These are phyloP conservation scores for Lipomyces chichibuensis DNA, from an alignment of 805 yeast genomes.

Conservation along the genomic window DNA sequence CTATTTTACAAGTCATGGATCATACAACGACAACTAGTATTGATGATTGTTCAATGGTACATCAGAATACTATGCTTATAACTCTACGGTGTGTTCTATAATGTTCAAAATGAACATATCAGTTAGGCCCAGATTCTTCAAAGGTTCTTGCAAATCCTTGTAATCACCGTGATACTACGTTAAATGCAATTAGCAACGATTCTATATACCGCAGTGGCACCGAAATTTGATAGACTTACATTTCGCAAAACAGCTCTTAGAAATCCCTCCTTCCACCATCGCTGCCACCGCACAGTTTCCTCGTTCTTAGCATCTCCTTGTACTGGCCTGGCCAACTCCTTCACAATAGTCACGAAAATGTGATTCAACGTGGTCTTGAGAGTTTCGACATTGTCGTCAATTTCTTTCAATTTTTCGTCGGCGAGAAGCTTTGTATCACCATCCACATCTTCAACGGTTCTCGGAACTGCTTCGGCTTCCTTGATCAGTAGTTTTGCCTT, in stretches of 20 bases:
- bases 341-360: slow-evolving; percentile 27
- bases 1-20: neutral
- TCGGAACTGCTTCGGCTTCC: slow-evolving; percentile 37
- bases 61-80: slow-evolving; percentile 6
- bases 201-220: neutral
- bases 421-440: slow-evolving; percentile 29
- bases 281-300: slow-evolving; percentile 28
- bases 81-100: slow-evolving; percentile 29
- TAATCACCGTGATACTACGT: slow-evolving; percentile 25
- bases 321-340: slow-evolving; percentile 25
- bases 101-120: slow-evolving; percentile 24
- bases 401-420: slow-evolving; percentile 6
- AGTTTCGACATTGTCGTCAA: slow-evolving; percentile 2
- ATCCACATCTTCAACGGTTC: slow-evolving; percentile 49
- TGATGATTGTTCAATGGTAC: neutral
- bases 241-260: slow-evolving; percentile 29
- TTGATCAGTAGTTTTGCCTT: slow-evolving; percentile 24
- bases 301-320: slow-evolving; percentile 15
- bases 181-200: neutral
- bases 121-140: slow-evolving; percentile 30
- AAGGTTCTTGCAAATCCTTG: slow-evolving; percentile 22
- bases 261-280: slow-evolving; percentile 36
- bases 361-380: slow-evolving; percentile 8
- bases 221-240: neutral
- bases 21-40: neutral